Conservation (phyloP, 257 asterid genomes). For the Rubia yunnanensis region DNA sequence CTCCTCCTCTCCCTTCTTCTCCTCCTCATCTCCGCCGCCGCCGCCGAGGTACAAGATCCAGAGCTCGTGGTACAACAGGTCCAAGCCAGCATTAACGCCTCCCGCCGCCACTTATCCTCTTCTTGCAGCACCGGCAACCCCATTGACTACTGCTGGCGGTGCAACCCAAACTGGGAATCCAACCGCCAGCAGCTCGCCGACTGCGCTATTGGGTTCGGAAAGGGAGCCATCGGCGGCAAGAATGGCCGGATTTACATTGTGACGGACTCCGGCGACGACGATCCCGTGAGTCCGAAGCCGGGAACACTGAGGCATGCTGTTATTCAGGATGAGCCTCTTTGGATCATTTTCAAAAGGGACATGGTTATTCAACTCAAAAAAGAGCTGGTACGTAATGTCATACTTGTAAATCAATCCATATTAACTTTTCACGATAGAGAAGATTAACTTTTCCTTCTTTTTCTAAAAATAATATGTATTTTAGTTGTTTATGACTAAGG, state of each 20-base stretch:
- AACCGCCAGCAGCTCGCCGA: constrained; percentile 70
- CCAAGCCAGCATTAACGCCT: constrained; percentile 53
- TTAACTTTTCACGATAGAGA: too few species aligned
- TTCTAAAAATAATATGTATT: too few species aligned
- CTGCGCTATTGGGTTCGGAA: constrained; percentile 78
- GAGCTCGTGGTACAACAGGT: constrained; percentile 57
- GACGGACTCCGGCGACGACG: constrained; percentile 51
- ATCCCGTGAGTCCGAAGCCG: constrained; percentile 54
- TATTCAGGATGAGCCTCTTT: constrained; percentile 60
- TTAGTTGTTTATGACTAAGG: too few species aligned
- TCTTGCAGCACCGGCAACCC: constrained; percentile 78
- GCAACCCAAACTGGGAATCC: constrained; percentile 48
- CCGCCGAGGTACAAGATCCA: constrained; percentile 26
- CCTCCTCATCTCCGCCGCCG: neutral
- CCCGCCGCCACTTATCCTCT: constrained; percentile 50
- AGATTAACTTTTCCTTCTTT: too few species aligned
- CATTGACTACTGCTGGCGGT: constrained; percentile 79
- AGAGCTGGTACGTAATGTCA: constrained; percentile 30
- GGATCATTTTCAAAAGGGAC: constrained; percentile 63
- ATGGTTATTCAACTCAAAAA: constrained; percentile 58
- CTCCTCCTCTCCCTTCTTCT: constrained; percentile 9
- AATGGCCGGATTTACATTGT: constrained; percentile 58
- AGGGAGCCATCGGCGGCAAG: constrained; percentile 53
- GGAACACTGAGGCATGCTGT: constrained; percentile 74
- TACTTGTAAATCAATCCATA: too few species aligned